phyloP scores from a whole-genome alignment of 176 grass and related monocot genomes.

The Avena eriantha region DNA sequence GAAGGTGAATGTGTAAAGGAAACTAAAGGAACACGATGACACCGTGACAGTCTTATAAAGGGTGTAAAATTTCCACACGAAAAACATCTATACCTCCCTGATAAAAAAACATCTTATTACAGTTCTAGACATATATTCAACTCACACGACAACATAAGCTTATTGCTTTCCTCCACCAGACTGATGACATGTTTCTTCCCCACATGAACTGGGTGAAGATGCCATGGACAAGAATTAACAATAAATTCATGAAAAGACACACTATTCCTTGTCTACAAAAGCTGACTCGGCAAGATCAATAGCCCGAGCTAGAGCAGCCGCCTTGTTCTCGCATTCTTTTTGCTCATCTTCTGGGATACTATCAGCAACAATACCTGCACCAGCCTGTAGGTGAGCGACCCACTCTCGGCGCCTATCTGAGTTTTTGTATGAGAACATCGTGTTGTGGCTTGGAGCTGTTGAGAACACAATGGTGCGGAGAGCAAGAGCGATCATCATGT shows the following conservation, averaged over 20 bases:
- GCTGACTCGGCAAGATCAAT: slow-evolving; percentile 91
- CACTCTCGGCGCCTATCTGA: slow-evolving; percentile 65
- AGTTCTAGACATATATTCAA: slow-evolving; percentile 40
- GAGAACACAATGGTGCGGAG: slow-evolving; percentile 84
- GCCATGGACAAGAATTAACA: slow-evolving; percentile 27
- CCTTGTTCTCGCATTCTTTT: slow-evolving; percentile 91
- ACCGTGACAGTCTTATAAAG: not conserved
- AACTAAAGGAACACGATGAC: not conserved
- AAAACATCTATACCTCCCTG: not conserved
- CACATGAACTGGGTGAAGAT: slow-evolving; percentile 22
- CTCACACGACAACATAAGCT: not conserved
- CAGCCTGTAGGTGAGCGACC: slow-evolving; percentile 89
- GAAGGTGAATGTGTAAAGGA: not conserved
- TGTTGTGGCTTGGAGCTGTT: slow-evolving; percentile 63
- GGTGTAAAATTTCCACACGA: not conserved
- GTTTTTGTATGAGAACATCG: slow-evolving; percentile 68
- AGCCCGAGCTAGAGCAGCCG: slow-evolving; percentile 77
- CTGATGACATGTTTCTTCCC: slow-evolving; percentile 12
- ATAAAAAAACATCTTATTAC: not conserved
- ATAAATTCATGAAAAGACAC: not conserved
- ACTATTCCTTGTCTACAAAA: slow-evolving; percentile 70
- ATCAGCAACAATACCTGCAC: slow-evolving; percentile 93
- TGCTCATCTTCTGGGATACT: slow-evolving; percentile 89
- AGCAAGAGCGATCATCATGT: slow-evolving; percentile 70
- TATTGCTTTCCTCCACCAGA: slow-evolving; percentile 37